Conservation (phyloP, 2,329 filamentous ascomycete species). For the Fusarium palustre region DNA sequence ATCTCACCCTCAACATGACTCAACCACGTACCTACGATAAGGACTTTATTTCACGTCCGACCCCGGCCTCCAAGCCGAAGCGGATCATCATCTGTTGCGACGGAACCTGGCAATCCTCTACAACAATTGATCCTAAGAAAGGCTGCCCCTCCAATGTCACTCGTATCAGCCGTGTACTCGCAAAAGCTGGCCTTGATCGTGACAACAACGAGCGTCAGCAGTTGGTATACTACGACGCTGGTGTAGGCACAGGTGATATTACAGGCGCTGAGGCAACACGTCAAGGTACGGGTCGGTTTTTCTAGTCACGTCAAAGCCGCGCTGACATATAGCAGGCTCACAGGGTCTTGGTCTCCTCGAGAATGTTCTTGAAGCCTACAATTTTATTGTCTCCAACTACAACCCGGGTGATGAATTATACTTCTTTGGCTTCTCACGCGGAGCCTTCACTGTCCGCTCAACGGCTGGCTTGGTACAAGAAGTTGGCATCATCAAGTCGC, state of each 20-base stretch:
- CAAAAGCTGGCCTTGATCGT: slow-evolving; percentile 25
- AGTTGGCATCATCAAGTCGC: slow-evolving; percentile 39
- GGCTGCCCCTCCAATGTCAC: slow-evolving; percentile 47
- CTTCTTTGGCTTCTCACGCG: slow-evolving; percentile 49
- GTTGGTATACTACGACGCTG: slow-evolving; percentile 49
- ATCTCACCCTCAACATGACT: not conserved
- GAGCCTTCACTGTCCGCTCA: slow-evolving; percentile 51
- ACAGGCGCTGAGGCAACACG: not conserved
- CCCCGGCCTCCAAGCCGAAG: slow-evolving; percentile 7
- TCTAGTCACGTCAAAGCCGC: accelerated
- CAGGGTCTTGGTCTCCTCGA: slow-evolving; percentile 40
- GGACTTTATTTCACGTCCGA: slow-evolving; percentile 7
- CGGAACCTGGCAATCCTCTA: slow-evolving; percentile 47
- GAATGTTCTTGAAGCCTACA: slow-evolving; percentile 49
- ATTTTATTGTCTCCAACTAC: slow-evolving; percentile 51
- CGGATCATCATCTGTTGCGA: slow-evolving; percentile 49
- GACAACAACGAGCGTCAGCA: slow-evolving; percentile 45
- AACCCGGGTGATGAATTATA: slow-evolving; percentile 41
- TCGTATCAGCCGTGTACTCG: slow-evolving; percentile 46
- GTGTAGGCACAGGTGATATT: slow-evolving; percentile 14
- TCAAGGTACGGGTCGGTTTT: not conserved
- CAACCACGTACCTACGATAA: slow-evolving; percentile 16
- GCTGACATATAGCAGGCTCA: not conserved
- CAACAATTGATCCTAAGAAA: slow-evolving; percentile 29
- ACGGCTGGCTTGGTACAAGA: slow-evolving; percentile 40